A percentile compares a stretch with the other conserved stretches of the same genome.
phyloP scores from a whole-genome alignment of 345 rosid genomes.

The Euphorbia peplus region DNA sequence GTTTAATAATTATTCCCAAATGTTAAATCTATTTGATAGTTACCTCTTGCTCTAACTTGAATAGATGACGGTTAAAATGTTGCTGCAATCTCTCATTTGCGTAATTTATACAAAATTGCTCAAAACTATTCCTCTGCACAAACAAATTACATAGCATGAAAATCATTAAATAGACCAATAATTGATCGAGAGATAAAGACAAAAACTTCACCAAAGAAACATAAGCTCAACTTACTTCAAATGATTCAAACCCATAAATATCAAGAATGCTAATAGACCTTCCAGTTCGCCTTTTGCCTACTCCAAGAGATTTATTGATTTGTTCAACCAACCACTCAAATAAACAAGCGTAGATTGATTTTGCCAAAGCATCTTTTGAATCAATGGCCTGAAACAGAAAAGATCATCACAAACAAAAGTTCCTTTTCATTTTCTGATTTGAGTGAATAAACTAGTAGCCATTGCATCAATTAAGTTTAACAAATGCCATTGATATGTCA shows the following conservation, averaged over 20 bases:
- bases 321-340: constrained; percentile 97
- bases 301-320: constrained; percentile 91
- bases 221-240: constrained; percentile 56
- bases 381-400: constrained; percentile 64
- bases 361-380: constrained; percentile 92
- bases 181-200: constrained; percentile 10
- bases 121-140: constrained; percentile 95
- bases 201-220: constrained; percentile 18
- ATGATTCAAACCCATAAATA: constrained; percentile 98
- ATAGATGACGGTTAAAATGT: constrained; percentile 94
- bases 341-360: constrained; percentile 85
- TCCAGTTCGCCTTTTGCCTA: constrained; percentile 89
- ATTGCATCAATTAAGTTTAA: neutral
- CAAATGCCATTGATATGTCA: neutral
- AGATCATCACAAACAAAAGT: constrained; percentile 1
- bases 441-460: neutral
- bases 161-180: neutral
- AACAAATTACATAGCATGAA: constrained; percentile 19
- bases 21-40: constrained; percentile 1
- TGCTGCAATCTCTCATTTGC: constrained; percentile 99
- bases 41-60: constrained; percentile 99
- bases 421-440: neutral
- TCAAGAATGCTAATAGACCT: constrained; percentile 99
- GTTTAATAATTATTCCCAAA: neutral
- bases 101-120: constrained; percentile 98